Evolutionary conservation across 345 rosid genomes (phyloP).

Genomic region (Eucalyptus tenuipes): DNA sequence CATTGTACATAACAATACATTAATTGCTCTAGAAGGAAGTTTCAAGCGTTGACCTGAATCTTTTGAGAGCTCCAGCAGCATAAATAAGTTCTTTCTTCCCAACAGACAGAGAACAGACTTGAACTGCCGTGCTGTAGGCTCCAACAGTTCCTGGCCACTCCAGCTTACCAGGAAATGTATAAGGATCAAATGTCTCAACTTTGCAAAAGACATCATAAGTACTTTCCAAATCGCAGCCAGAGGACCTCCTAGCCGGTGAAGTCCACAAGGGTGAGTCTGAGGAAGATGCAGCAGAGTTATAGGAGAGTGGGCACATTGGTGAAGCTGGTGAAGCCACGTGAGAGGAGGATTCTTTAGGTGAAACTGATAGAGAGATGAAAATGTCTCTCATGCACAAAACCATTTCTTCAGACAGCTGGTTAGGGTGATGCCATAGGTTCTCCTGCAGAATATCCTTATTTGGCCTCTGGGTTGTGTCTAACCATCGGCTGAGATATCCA

Average conservation of each 20-base stretch:
- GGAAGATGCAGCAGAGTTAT: conserved; percentile 22
- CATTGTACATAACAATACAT: neutral
- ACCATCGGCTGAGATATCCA: neutral
- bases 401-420: conserved; percentile 58
- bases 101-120: conserved; percentile 50
- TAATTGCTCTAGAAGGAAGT: neutral
- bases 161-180: conserved; percentile 24
- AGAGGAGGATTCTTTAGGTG: conserved; percentile 24
- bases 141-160: conserved; percentile 32
- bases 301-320: conserved; percentile 23
- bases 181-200: conserved; percentile 25
- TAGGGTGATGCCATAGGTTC: conserved; percentile 38
- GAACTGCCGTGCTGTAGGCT: conserved; percentile 28
- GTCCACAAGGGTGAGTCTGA: conserved; percentile 20
- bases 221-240: neutral
- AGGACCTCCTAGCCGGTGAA: conserved; percentile 11
- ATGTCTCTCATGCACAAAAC: conserved; percentile 55
- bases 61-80: conserved; percentile 27
- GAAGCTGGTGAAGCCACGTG: conserved; percentile 22
- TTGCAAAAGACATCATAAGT: conserved; percentile 1
- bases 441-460: conserved; percentile 6
- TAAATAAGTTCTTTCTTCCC: conserved; percentile 55
- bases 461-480: conserved; percentile 1
- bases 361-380: conserved; percentile 41
- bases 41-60: conserved; percentile 19